Base-by-base conservation (phyloP, 2,329 filamentous ascomycete genomes). In the Aspergillus sp. region DNA sequence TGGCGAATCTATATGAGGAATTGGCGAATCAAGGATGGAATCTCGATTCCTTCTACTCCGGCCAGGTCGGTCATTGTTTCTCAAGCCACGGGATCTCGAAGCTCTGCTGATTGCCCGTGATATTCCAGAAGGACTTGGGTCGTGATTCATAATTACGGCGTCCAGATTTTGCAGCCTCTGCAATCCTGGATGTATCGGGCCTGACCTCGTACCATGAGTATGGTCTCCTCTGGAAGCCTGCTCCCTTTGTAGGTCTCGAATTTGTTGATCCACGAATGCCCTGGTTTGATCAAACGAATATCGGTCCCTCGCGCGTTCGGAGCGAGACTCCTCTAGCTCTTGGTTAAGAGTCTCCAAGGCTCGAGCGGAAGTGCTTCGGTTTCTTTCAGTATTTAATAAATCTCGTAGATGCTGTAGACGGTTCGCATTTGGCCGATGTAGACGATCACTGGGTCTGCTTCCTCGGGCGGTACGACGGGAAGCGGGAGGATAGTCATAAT, bases 401-500 rank as follows among this genome's bases (percentile, higher is more conserved):
- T 73, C 69, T 54, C 75, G 74, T 20, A 79, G 66, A 64, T 76
- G 68, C 40, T 75, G 70, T 13, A 75, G 61, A 42, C 69, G 65
- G 33, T 69, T 63, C 37, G 61, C 60, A 53, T 66, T 66, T 54
- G 66, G 63, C 49, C 51, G 61, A 12, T 61, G 51, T 27, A 64
- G 63, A 58, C 68, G 65, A 58, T 70, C 64, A 54, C 65, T 61
- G 44, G 64, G 41, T 20, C 63, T 60, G 44, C 46, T 56, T 60
- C 62, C 61, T 60, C 66, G 66, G 59, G 68, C 58, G 33, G 63
- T 55, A 56, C 68, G 68, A 40, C 66, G 70, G 54, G 73, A 75
- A 52, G 74, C 75, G 53, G 73, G 72, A 53, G 76, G 75, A 59
- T 73, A 71, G 64, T 77, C 75, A 69, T 76, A 74, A 57, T 76